Base-by-base conservation (phyloP, 169 alveolate species). In the Plasmodium gonderi region DNA sequence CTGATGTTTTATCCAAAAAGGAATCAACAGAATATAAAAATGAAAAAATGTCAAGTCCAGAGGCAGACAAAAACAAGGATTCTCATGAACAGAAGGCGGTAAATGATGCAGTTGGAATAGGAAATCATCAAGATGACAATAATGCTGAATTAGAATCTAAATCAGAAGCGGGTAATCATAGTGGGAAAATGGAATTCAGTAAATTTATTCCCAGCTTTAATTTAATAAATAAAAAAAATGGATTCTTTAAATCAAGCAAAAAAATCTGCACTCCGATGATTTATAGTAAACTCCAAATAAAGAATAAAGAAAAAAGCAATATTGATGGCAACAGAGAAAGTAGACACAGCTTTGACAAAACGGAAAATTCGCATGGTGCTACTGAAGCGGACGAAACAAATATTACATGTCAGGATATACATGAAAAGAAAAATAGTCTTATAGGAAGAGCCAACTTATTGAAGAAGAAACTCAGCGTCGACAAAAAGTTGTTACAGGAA, bases 381-480 rank as follows among this genome's bases (percentile, higher is more conserved):
- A 79, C 20, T 68, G 11, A 12, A 23, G 3, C 9, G 23, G 67
- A n/a, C 20, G 33, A 5, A 31, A 11, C 20, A 40, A 68, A 12
- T 17, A 17, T 42, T n/a, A 67, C 64, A n/a, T 9, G 26, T 49
- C 40, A 65, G 20, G 80, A 65, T 17, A 80, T 80, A 65, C 49
- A 42, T 3, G 49, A n/a, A 69, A 83, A 72, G 60, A 83, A 83
- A 76, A 72, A 33, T 14, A 20, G 26, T 64, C 75, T 83, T 14
- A 31, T 83, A 33, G 67, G 77, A 49, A 49, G 92, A 5, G 92
- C 85, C 17, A 69, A 68, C 47, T 36, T 69, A 14, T 38, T 83
- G 12, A 47, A 20, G 40, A 83, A 83, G 42, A 72, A 72, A 23
- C 83, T 31, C 9, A 38, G 7, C 31, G 29, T 14, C 29, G 17